Percentiles rank a stretch among this genome's conserved stretches.
These are phyloP conservation scores for Leccinum subrobustum DNA, from an alignment of 1,284 basidiomycete species.

Conservation along the genomic window DNA sequence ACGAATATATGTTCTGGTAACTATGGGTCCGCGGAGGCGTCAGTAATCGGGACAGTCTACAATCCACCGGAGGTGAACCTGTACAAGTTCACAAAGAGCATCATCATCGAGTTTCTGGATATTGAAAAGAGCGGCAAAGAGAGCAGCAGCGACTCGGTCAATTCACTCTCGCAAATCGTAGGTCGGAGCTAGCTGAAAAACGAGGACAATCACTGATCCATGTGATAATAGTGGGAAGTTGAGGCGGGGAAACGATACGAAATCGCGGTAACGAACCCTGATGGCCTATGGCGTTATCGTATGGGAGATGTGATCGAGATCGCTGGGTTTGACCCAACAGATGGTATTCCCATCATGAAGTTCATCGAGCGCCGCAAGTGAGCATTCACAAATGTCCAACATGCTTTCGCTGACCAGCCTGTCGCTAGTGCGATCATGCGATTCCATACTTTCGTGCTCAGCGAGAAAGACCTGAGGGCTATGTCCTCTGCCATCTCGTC, in stretches of 20 bases:
- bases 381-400: background rate
- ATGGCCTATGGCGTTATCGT: conserved; percentile 28
- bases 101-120: conserved; percentile 21
- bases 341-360: conserved; percentile 20
- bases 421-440: background rate
- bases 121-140: conserved; percentile 1
- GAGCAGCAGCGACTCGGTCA: background rate
- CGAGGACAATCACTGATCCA: too few relatives aligned
- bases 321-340: conserved; percentile 20
- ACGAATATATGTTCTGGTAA: background rate
- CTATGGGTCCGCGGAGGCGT: conserved; percentile 7
- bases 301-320: conserved; percentile 17
- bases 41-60: conserved; percentile 9
- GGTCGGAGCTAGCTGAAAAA: background rate
- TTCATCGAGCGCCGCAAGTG: conserved; percentile 20
- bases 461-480: background rate
- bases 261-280: conserved; percentile 15
- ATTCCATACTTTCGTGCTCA: too few relatives aligned
- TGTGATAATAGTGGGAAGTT: conserved; percentile 22
- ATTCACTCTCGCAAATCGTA: conserved; percentile 10
- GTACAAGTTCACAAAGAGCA: conserved; percentile 5
- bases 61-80: conserved; percentile 7
- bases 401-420: background rate
- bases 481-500: background rate
- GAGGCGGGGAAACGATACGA: conserved; percentile 20